A percentile compares a stretch with the other conserved stretches of the same genome.
Conservation (phyloP, 2,329 filamentous ascomycete species). For the Sporothrix brunneoviolacea region DNA sequence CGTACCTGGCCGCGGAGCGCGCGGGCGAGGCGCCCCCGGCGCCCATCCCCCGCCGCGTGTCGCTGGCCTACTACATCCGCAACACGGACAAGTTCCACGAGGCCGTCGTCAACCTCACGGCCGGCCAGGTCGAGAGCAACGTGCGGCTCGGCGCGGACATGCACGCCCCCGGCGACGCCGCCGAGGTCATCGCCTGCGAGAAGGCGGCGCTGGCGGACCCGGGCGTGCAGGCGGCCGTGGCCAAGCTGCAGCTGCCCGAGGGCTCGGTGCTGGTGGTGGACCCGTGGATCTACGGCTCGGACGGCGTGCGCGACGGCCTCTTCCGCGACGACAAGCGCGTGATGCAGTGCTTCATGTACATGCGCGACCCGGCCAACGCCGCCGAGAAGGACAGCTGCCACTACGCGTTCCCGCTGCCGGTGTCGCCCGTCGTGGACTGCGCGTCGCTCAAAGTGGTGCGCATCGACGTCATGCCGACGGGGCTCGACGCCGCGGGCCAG, state of each 20-base stretch:
- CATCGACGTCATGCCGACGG: constrained; percentile 38
- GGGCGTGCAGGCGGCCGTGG: constrained; percentile 52
- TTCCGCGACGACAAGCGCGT: constrained; percentile 15
- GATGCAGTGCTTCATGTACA: constrained; percentile 61
- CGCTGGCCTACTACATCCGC: constrained; percentile 52
- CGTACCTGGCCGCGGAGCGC: constrained; percentile 38
- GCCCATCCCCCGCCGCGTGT: constrained; percentile 41
- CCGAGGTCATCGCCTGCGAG: constrained; percentile 54
- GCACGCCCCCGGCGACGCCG: constrained; percentile 53
- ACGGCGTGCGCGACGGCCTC: constrained; percentile 29
- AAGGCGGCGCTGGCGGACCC: constrained; percentile 47
- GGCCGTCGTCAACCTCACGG: constrained; percentile 46
- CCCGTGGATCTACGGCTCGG: constrained; percentile 59
- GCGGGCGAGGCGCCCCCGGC: constrained; percentile 30
- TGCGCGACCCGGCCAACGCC: constrained; percentile 54
- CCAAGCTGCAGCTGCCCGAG: constrained; percentile 54
- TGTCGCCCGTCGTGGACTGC: constrained; percentile 51
- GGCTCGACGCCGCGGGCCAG: constrained; percentile 44
- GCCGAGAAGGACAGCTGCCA: constrained; percentile 57
- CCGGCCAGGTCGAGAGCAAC: constrained; percentile 47
- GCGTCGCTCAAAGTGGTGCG: constrained; percentile 36
- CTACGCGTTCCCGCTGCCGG: constrained; percentile 47
- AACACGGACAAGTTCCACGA: constrained; percentile 59
- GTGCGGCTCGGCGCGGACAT: constrained; percentile 51
- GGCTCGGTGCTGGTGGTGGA: constrained; percentile 53